Conservation (phyloP, 441 rosid species). For the Gossypium aridum region DNA sequence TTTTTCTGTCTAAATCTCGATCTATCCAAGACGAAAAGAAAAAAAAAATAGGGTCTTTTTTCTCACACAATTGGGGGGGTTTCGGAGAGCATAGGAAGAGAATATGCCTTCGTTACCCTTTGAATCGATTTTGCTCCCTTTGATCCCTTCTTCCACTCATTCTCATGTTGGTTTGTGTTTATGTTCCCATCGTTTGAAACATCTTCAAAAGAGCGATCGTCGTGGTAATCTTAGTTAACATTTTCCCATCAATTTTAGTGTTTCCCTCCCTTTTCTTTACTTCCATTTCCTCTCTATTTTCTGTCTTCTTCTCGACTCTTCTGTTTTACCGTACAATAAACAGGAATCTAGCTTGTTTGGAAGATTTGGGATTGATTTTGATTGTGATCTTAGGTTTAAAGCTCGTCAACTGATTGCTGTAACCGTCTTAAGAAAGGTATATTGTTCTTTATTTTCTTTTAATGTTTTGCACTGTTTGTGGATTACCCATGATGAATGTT, state of each 20-base stretch:
- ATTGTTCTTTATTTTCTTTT: not conserved
- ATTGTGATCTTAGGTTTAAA: not conserved
- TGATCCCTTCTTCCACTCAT: slow-evolving; percentile 45
- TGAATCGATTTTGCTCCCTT: slow-evolving; percentile 28
- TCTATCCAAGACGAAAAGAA: not conserved
- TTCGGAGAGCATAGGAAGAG: slow-evolving; percentile 53
- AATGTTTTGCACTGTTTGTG: not conserved
- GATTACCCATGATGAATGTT: not conserved
- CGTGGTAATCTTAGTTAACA: slow-evolving; percentile 92
- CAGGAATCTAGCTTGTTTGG: not conserved
- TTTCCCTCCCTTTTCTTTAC: not conserved
- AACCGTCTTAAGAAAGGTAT: slow-evolving; percentile 2
- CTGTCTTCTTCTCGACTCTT: not conserved
- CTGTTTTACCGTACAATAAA: not conserved
- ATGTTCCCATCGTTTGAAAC: slow-evolving; percentile 74
- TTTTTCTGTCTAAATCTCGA: not conserved
- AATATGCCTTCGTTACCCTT: slow-evolving; percentile 68
- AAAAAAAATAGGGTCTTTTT: not conserved
- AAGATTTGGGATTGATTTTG: not conserved
- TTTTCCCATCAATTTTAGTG: slow-evolving; percentile 4
- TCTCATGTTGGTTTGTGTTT: slow-evolving; percentile 50
- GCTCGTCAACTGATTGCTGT: not conserved
- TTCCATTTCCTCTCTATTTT: not conserved
- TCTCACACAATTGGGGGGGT: slow-evolving; percentile 40
- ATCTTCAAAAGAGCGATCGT: slow-evolving; percentile 77